Evolutionary conservation across 2,329 filamentous ascomycete species (phyloP).

Genomic region (Alternaria sp.): DNA sequence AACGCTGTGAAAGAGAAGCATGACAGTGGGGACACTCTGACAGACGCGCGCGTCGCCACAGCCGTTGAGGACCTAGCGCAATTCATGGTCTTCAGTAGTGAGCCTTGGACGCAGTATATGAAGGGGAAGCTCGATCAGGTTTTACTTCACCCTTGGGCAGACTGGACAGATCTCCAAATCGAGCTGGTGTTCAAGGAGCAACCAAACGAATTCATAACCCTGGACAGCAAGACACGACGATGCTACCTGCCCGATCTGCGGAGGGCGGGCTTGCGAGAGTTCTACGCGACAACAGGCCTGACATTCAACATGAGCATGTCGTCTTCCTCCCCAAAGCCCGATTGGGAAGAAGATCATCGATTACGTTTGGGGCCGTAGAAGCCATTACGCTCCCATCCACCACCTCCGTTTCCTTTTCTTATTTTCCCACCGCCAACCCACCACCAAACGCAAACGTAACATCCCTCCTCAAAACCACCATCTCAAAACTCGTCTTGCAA

Average conservation of each 20-base stretch:
- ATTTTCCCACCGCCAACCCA: not conserved
- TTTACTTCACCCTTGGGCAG: not conserved
- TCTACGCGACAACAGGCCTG: not conserved
- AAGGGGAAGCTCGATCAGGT: not conserved
- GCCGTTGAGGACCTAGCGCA: not conserved
- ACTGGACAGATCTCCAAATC: not conserved
- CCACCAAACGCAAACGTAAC: conserved; percentile 11
- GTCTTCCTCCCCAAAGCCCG: fast-evolving
- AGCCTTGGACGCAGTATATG: not conserved
- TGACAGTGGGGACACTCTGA: not conserved
- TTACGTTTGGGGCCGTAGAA: not conserved
- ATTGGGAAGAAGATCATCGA: fast-evolving
- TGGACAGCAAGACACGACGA: not conserved
- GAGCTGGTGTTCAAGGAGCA: not conserved
- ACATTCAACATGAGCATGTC: not conserved
- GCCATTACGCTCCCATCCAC: no score
- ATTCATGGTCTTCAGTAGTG: not conserved
- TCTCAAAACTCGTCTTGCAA: conserved; percentile 29
- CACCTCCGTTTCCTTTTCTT: no score
- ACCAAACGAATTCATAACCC: not conserved
- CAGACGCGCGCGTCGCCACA: not conserved
- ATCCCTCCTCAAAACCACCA: conserved; percentile 28
- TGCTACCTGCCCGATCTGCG: not conserved
- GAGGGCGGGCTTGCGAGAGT: not conserved
- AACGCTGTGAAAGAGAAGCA: not conserved